These are phyloP conservation scores for Lepidium africanum DNA, from an alignment of 345 rosid genomes.

Conservation along the genomic window DNA sequence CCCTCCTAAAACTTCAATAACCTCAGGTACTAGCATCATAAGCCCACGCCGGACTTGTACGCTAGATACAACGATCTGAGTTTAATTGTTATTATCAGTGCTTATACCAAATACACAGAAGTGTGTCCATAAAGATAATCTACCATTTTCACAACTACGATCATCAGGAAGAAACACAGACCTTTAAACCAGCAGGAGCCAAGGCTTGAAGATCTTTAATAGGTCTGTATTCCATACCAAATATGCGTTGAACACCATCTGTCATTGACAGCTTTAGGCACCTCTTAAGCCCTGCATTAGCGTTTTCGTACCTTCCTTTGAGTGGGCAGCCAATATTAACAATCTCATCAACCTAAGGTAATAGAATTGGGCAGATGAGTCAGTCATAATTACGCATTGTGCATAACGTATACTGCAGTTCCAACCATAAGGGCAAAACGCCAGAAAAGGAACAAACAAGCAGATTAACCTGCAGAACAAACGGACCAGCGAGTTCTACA, in stretches of 20 bases:
- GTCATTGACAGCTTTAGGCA: slow-evolving; percentile 91
- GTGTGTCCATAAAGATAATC: not conserved
- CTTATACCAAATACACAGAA: not conserved
- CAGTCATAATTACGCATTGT: not conserved
- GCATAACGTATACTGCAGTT: not conserved
- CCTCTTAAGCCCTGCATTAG: slow-evolving; percentile 67
- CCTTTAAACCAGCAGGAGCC: slow-evolving; percentile 85
- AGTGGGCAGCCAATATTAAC: slow-evolving; percentile 74
- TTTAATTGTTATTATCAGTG: not conserved
- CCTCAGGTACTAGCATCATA: slow-evolving; percentile 85
- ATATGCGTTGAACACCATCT: slow-evolving; percentile 85
- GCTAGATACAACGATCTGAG: slow-evolving; percentile 69
- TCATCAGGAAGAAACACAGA: slow-evolving; percentile 4
- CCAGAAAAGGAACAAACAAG: not conserved
- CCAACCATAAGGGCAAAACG: not conserved
- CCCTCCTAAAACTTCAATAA: slow-evolving; percentile 78
- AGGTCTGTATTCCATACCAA: slow-evolving; percentile 89
- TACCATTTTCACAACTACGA: not conserved
- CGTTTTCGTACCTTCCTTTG: slow-evolving; percentile 62
- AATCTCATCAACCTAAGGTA: slow-evolving; percentile 84
- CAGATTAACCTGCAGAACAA: slow-evolving; percentile 65
- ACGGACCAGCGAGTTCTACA: slow-evolving; percentile 77
- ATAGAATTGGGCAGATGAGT: not conserved
- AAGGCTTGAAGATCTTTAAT: slow-evolving; percentile 72
- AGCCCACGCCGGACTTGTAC: slow-evolving; percentile 74